Evolutionary conservation across 2,329 filamentous ascomycete genomes (phyloP), one percentile per base, ranked within the genome.

Genomic region (Alternaria panax): DNA sequence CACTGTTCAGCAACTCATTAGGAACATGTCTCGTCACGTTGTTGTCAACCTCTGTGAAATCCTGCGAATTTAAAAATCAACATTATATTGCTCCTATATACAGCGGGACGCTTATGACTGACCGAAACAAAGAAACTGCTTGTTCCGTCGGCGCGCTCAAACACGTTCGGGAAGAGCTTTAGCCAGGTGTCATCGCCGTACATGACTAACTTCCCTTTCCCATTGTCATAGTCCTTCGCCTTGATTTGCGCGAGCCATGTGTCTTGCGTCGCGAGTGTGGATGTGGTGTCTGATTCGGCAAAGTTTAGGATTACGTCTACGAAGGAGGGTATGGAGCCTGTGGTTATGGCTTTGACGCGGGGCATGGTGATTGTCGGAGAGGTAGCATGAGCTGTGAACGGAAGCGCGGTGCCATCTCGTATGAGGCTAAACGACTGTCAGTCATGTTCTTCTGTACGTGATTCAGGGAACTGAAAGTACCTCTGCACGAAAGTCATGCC

Each of bases 321-420:
- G 78, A 99, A 99, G 2, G 94, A 98, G 3, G 95, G 95, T n/a
- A 97, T 95, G 2, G 94, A 97, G 62, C 95, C 95, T 1, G 95
- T 98, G 1, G 95, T 99, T 64, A 99, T 93, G 48, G 95, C 93
- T 81, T 99, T 99, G 71, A 99, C 89, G 63, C 94, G 89, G 41
- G 95, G 95, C 95, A 99, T 98, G 18, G 95, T 99, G 62, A 99
- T 94, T 7, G 95, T 99, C 2, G 95, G 95, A 51, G 96, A 93
- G n/a, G 92, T 91, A 18, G 95, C 95, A 84, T 97, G 91, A 32
- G 94, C 94, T 30, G 95, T 99, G 76, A 96, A 99, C 3, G 95
- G 95, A 36, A 98, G 83, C 7, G 95, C 96, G 59, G 86, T 85
- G 59, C 94, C 94, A 78, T 88, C 84, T 72, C 90, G 87, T 74